Evolutionary conservation across 257 asterid species (phyloP).

Genomic region (Nicotiana tabacum): DNA sequence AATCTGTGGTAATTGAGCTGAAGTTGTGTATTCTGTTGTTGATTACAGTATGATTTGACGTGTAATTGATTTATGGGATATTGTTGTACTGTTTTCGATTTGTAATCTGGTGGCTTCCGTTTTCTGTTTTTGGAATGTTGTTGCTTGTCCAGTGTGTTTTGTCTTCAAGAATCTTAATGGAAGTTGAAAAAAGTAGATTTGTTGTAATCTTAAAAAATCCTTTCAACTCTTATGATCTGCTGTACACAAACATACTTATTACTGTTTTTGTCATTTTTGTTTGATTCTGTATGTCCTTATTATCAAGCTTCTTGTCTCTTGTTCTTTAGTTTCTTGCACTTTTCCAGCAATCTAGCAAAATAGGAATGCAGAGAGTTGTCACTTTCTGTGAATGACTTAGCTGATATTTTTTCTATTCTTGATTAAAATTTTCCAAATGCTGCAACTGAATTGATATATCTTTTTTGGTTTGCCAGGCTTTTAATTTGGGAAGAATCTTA

Average conservation of each 20-base stretch:
- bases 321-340: conserved; percentile 18
- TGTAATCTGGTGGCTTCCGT: conserved; percentile 35
- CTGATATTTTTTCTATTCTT: background rate
- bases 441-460: background rate
- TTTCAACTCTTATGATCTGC: conserved; percentile 31
- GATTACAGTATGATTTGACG: conserved; percentile 38
- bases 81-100: conserved; percentile 32
- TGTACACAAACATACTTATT: conserved; percentile 26
- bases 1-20: background rate
- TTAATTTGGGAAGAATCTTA: conserved; percentile 91
- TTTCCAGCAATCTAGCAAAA: conserved; percentile 7
- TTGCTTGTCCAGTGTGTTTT: conserved; percentile 48
- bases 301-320: conserved; percentile 23
- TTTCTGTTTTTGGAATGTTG: conserved; percentile 56
- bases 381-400: background rate
- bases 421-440: background rate
- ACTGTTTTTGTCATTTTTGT: conserved; percentile 39
- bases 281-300: conserved; percentile 30
- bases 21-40: conserved; percentile 15
- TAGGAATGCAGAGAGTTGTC: conserved; percentile 6
- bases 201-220: conserved; percentile 24
- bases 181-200: conserved; percentile 18
- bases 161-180: conserved; percentile 53
- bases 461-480: conserved; percentile 48
- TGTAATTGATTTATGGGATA: conserved; percentile 34